Conservation (phyloP, 192 early-diverging fungal species). For the Mortierella hygrophila region DNA sequence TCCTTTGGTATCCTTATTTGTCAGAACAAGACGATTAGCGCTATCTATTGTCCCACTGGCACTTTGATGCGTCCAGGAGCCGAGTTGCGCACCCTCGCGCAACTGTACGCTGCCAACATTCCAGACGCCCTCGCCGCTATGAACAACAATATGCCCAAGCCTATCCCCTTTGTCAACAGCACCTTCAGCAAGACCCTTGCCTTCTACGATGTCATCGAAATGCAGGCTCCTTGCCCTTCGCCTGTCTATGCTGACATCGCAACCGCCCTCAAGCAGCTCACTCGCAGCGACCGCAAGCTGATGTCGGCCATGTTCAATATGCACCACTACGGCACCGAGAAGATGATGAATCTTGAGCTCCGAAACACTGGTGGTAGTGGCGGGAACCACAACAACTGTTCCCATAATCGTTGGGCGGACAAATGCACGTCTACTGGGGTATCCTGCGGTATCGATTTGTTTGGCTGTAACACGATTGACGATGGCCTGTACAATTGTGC, state of each 20-base stretch:
- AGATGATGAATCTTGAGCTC: background rate
- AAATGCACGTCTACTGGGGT: constrained; percentile 15
- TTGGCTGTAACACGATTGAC: constrained; percentile 26
- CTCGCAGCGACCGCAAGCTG: background rate
- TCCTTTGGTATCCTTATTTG: constrained; percentile 23
- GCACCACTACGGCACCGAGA: background rate
- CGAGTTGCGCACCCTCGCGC: background rate
- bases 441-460: constrained; percentile 17
- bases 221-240: constrained; percentile 17
- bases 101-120: constrained; percentile 5
- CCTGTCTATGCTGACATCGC: constrained; percentile 20
- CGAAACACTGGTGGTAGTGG: background rate
- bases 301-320: background rate
- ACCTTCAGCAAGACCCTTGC: constrained; percentile 4
- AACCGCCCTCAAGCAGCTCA: constrained; percentile 10
- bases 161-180: background rate
- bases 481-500: constrained; percentile 18
- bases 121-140: background rate
- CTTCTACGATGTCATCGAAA: constrained; percentile 21
- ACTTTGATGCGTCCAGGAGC: constrained; percentile 5
- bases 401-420: constrained; percentile 4
- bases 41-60: constrained; percentile 27
- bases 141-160: background rate
- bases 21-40: constrained; percentile 23
- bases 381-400: background rate